Evolutionary conservation across 2,329 filamentous ascomycete species (phyloP).

Genomic region (Pseudocercospora fuligena): DNA sequence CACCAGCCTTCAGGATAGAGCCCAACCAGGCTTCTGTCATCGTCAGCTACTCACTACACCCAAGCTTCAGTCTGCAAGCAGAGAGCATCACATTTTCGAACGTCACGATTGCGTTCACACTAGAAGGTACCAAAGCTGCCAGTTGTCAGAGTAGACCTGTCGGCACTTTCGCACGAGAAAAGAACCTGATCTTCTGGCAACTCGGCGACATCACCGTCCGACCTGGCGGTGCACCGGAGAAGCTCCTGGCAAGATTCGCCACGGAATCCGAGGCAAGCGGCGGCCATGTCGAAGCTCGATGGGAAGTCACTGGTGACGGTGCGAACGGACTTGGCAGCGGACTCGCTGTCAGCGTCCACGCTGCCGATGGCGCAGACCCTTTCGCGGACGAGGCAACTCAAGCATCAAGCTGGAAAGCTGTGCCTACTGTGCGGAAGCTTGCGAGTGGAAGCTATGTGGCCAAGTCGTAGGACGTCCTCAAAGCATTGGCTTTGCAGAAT

Average conservation of each 20-base stretch:
- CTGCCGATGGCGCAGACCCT: slow-evolving; percentile 61
- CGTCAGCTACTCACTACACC: slow-evolving; percentile 83
- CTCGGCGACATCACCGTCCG: slow-evolving; percentile 72
- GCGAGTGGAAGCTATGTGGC: slow-evolving; percentile 71
- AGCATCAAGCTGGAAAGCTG: slow-evolving; percentile 65
- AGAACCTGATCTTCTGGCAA: slow-evolving; percentile 79
- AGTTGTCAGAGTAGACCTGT: slow-evolving; percentile 77
- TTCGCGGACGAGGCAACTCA: slow-evolving; percentile 66
- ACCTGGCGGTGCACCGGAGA: slow-evolving; percentile 64
- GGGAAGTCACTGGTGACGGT: slow-evolving; percentile 68
- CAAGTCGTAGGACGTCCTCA: slow-evolving; percentile 26
- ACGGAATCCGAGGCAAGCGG: slow-evolving; percentile 73
- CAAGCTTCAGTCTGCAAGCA: slow-evolving; percentile 59
- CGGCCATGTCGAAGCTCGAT: slow-evolving; percentile 80
- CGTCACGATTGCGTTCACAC: slow-evolving; percentile 72
- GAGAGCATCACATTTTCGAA: slow-evolving; percentile 69
- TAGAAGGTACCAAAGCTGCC: slow-evolving; percentile 67
- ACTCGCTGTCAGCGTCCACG: slow-evolving; percentile 62
- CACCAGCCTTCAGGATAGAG: slow-evolving; percentile 81
- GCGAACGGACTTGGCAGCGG: slow-evolving; percentile 60
- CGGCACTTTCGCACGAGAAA: slow-evolving; percentile 79
- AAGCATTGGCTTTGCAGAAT: background rate
- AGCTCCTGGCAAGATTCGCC: slow-evolving; percentile 81
- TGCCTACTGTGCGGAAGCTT: slow-evolving; percentile 70
- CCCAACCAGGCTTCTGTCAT: slow-evolving; percentile 85